phyloP scores from a whole-genome alignment of 2,329 filamentous ascomycete species.

The Plenodomus lindquistii region DNA sequence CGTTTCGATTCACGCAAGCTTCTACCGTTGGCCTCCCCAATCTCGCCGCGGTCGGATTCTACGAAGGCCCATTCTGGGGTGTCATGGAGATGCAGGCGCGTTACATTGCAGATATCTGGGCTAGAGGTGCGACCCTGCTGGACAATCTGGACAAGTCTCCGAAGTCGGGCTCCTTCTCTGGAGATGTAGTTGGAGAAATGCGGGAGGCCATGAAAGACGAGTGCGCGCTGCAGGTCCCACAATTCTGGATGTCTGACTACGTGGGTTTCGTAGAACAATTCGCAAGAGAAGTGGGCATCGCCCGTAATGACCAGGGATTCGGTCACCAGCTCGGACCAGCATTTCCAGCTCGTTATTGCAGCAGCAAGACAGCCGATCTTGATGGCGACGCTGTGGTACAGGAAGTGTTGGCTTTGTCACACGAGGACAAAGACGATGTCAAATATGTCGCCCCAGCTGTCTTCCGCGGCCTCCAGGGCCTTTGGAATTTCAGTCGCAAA shows the following conservation, averaged over 20 bases:
- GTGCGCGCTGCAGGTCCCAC: constrained; percentile 54
- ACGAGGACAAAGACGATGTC: constrained; percentile 49
- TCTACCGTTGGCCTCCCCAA: constrained; percentile 63
- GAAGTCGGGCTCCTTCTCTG: constrained; percentile 12
- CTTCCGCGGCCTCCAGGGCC: constrained; percentile 71
- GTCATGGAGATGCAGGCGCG: constrained; percentile 86
- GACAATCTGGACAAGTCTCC: constrained; percentile 14
- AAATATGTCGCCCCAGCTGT: constrained; percentile 67
- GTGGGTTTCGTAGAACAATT: constrained; percentile 75
- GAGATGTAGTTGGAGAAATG: constrained; percentile 42
- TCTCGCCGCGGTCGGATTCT: constrained; percentile 81
- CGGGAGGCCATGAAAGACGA: constrained; percentile 46
- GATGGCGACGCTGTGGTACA: constrained; percentile 52
- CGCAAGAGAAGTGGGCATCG: constrained; percentile 60
- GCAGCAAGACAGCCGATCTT: constrained; percentile 29
- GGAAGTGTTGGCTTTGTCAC: constrained; percentile 49
- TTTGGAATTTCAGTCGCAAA: constrained; percentile 66
- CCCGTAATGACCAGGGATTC: constrained; percentile 45
- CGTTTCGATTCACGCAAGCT: constrained; percentile 67
- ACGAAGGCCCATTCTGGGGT: constrained; percentile 83
- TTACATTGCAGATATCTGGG: constrained; percentile 66
- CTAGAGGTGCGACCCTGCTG: constrained; percentile 12
- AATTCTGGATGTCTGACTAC: constrained; percentile 87
- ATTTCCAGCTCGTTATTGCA: constrained; percentile 40
- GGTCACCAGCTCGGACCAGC: constrained; percentile 55